Conservation (phyloP, 2,329 filamentous ascomycete species). For the Colletotrichum spaethianum region DNA sequence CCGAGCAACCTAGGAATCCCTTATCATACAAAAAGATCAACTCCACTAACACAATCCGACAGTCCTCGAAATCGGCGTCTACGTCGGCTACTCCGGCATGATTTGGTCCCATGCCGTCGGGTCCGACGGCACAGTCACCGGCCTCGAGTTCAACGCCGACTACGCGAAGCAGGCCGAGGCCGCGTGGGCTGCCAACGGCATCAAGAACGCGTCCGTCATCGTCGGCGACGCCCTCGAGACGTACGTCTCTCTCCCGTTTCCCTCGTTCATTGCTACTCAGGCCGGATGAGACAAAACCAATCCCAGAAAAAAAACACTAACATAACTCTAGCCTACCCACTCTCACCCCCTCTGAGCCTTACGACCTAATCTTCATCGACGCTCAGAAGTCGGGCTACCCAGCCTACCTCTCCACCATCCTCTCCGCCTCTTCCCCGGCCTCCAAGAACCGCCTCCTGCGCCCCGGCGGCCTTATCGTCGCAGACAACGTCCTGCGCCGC, state of each 20-base stretch:
- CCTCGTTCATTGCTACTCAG: not conserved
- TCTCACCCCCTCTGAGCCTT: constrained; percentile 58
- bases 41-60: not conserved
- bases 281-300: not conserved
- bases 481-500: constrained; percentile 67
- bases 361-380: constrained; percentile 69
- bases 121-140: constrained; percentile 56
- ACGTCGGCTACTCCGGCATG: constrained; percentile 64
- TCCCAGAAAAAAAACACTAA: not conserved
- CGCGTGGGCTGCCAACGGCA: constrained; percentile 54
- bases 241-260: constrained; percentile 51
- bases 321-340: constrained; percentile 47
- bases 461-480: constrained; percentile 65
- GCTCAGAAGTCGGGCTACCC: constrained; percentile 68
- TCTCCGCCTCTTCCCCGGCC: constrained; percentile 58
- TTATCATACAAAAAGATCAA: not conserved
- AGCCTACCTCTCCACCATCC: constrained; percentile 61
- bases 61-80: constrained; percentile 66
- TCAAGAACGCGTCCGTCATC: constrained; percentile 62
- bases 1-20: not conserved
- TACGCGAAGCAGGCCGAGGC: constrained; percentile 59
- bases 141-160: constrained; percentile 61
- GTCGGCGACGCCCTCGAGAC: constrained; percentile 62
- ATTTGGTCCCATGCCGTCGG: constrained; percentile 64
- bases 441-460: constrained; percentile 58